phyloP scores from a whole-genome alignment of 192 early-diverging fungal genomes.

The Physocladia obscura region DNA sequence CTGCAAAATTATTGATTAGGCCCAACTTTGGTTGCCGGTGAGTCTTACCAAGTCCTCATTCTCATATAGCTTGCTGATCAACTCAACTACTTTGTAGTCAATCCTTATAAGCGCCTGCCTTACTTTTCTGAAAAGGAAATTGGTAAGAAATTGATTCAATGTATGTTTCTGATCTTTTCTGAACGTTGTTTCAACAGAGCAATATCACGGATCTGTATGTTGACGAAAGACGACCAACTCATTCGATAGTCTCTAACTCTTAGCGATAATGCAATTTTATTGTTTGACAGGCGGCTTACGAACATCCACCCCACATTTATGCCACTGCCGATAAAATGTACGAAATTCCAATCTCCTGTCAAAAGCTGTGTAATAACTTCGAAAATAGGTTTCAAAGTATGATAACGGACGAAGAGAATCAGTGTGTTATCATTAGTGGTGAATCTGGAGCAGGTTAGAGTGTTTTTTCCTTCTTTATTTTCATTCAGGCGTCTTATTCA shows the following conservation, averaged over 20 bases:
- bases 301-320: slow-evolving; percentile 93
- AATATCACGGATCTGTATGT: slow-evolving; percentile 83
- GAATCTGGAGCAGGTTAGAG: slow-evolving; percentile 26
- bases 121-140: slow-evolving; percentile 93
- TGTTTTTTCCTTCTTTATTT: too few species aligned
- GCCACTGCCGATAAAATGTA: slow-evolving; percentile 86
- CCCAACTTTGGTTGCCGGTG: slow-evolving; percentile 57
- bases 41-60: slow-evolving; percentile 3
- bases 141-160: slow-evolving; percentile 36
- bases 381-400: slow-evolving; percentile 75
- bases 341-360: too few species aligned
- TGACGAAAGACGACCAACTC: background rate
- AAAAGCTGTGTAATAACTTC: background rate
- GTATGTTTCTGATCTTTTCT: background rate
- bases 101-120: slow-evolving; percentile 93
- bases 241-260: background rate
- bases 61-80: background rate
- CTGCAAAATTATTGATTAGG: slow-evolving; percentile 43
- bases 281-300: slow-evolving; percentile 47
- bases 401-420: slow-evolving; percentile 97
- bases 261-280: background rate
- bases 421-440: slow-evolving; percentile 90
- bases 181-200: slow-evolving; percentile 37
- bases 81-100: slow-evolving; percentile 75
- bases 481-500: too few species aligned